Evolutionary conservation across 1,284 basidiomycete species (phyloP).

Genomic region (Rhodotorula sp.): DNA sequence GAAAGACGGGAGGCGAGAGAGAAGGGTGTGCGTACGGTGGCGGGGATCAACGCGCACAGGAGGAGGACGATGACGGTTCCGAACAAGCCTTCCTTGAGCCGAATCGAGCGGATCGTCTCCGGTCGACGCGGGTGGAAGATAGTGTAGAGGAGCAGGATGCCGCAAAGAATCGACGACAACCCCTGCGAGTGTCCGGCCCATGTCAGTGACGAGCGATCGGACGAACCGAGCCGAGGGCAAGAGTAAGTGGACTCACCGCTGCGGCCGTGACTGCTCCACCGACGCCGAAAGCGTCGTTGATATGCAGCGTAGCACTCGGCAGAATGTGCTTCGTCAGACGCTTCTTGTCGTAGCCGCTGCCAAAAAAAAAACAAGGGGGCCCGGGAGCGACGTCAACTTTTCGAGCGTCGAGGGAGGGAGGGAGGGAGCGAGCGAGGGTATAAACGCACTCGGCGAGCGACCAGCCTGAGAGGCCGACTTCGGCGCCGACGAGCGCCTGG

Average conservation of each 20-base stretch:
- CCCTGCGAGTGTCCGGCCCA: too few species aligned
- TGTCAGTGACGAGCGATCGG: too few species aligned
- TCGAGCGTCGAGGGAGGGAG: too few species aligned
- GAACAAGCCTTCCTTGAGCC: constrained; percentile 36
- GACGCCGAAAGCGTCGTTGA: constrained; percentile 11
- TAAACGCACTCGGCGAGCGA: constrained; percentile 17
- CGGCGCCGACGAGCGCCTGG: background rate
- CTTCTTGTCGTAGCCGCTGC: constrained; percentile 3
- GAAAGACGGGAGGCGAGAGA: too few species aligned
- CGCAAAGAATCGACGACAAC: constrained; percentile 18
- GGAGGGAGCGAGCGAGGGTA: too few species aligned
- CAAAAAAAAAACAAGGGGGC: too few species aligned
- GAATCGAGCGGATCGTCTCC: constrained; percentile 32
- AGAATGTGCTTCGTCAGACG: background rate
- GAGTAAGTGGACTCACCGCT: background rate
- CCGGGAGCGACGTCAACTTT: background rate
- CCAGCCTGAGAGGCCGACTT: constrained; percentile 16
- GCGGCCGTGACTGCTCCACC: constrained; percentile 17
- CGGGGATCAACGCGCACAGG: constrained; percentile 29
- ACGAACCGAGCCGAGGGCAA: too few species aligned
- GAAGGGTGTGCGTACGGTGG: constrained; percentile 26
- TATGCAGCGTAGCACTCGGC: constrained; percentile 9
- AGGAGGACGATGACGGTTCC: constrained; percentile 19
- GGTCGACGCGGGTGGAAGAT: constrained; percentile 9
- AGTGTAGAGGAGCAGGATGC: constrained; percentile 14